A percentile compares a stretch with the other conserved stretches of the same genome.
These are phyloP conservation scores for Leishmania amazonensis DNA, from an alignment of 208 protist species.

Conservation along the genomic window DNA sequence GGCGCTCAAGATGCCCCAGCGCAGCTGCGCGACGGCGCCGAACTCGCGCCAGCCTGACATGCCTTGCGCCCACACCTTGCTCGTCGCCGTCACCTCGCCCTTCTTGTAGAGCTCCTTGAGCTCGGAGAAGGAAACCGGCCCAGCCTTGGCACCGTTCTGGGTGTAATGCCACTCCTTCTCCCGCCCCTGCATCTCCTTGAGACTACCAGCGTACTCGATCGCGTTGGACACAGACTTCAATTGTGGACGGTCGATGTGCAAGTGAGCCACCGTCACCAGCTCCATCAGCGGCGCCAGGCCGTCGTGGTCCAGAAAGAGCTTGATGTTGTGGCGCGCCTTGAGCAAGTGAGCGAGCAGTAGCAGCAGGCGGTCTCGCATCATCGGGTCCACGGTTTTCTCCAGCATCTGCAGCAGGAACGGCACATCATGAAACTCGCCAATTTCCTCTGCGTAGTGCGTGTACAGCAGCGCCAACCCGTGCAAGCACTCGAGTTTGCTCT, in stretches of 20 bases:
- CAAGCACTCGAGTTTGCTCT: constrained; percentile 78
- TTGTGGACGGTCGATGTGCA: constrained; percentile 91
- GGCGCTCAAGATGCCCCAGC: constrained; percentile 84
- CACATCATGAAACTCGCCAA: constrained; percentile 89
- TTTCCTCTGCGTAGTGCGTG: constrained; percentile 76
- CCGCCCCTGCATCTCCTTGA: constrained; percentile 60
- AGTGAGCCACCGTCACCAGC: constrained; percentile 91
- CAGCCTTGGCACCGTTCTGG: constrained; percentile 29
- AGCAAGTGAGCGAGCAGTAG: constrained; percentile 79
- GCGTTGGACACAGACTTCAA: constrained; percentile 74
- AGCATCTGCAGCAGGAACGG: constrained; percentile 83
- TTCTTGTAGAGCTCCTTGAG: constrained; percentile 63
- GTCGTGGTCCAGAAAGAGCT: constrained; percentile 91
- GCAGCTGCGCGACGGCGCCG: constrained; percentile 89
- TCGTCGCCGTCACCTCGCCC: constrained; percentile 58
- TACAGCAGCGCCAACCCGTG: constrained; percentile 92
- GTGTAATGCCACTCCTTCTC: constrained; percentile 94
- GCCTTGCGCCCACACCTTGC: constrained; percentile 95
- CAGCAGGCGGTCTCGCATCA: constrained; percentile 89
- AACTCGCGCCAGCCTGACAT: constrained; percentile 90
- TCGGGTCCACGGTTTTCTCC: constrained; percentile 67
- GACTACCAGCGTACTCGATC: constrained; percentile 66
- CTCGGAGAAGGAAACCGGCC: constrained; percentile 72
- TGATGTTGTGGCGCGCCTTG: constrained; percentile 84
- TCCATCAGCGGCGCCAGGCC: constrained; percentile 85